Evolutionary conservation across 371 early-diverging fungal genomes (phyloP), one percentile per base, ranked within the genome.

Genomic region (Umbelopsis sp.): DNA sequence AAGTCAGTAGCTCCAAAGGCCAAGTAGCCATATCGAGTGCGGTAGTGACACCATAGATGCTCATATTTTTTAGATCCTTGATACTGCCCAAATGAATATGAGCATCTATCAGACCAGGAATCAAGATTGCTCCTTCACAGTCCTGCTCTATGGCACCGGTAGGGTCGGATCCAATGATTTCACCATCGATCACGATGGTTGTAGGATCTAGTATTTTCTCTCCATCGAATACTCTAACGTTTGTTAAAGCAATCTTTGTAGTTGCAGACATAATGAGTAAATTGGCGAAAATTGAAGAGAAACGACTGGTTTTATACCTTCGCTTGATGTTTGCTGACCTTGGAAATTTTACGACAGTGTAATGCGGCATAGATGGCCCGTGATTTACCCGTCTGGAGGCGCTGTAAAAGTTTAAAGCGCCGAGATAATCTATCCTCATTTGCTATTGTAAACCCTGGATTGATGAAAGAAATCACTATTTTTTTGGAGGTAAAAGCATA

Each of bases 191-290:
- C 1, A 64, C 64, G 0, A 64, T 44, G 1, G 64, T 64, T 1
- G 11, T 22, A 4, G 64, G 64, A 12, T 64, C 64, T 0, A 24
- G 24, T 18, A 64, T 14, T n/a, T 44, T 64, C 8, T 64, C 8
- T 44, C 64, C 64, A 29, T 64, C 45, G 20, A 64, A 64, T 5
- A 64, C 64, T 44, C 64, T 10, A 32, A 64, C 64, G 20, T 64
- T 64, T 44, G 41, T 64, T n/a, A 64, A 45, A 12, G 64, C 64
- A 6, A 29, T 22, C 44, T 64, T 64, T 1, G 16, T 35, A 16
- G 5, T 10, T 8, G 48, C 6, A 12, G 48, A 10, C 48, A 48
- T 48, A 20, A 16, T 7, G 48, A 22, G 22, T 22, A 0, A 12
- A 16, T 41, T 41, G 38, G 38, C 7, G 38, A 38, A 38, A 10